Evolutionary conservation across 2,329 filamentous ascomycete genomes (phyloP).

Genomic region (Lecanicillium sp.): DNA sequence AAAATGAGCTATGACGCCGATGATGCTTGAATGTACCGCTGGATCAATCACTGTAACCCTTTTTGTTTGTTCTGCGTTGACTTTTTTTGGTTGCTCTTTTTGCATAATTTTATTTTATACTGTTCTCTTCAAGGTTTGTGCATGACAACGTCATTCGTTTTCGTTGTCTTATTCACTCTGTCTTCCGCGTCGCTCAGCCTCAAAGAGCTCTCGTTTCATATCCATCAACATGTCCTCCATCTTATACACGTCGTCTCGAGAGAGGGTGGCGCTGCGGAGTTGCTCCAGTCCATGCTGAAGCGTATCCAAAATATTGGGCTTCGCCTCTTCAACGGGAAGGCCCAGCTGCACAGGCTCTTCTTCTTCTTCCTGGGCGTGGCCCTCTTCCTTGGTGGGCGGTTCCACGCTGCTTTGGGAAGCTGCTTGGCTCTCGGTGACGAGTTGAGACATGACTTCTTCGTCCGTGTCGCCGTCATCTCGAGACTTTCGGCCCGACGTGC

Average conservation of each 20-base stretch:
- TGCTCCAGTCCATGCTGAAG: conserved; percentile 40
- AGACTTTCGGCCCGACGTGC: not conserved
- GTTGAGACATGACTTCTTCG: conserved; percentile 33
- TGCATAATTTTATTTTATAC: not conserved
- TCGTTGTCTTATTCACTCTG: conserved; percentile 4
- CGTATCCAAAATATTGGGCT: conserved; percentile 21
- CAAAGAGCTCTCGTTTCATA: conserved; percentile 65
- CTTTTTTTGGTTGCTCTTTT: not conserved
- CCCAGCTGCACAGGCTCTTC: conserved; percentile 4
- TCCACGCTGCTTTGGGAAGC: conserved; percentile 23
- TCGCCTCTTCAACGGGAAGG: not conserved
- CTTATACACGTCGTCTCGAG: conserved; percentile 57
- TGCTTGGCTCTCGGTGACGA: conserved; percentile 31
- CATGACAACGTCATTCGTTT: not conserved
- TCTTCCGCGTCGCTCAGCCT: conserved; percentile 55
- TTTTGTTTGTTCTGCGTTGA: not conserved
- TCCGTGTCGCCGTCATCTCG: conserved; percentile 27
- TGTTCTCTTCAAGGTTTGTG: not conserved
- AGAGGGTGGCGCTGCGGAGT: conserved; percentile 52
- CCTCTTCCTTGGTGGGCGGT: not conserved
- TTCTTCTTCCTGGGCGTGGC: conserved; percentile 1
- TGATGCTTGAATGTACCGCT: conserved; percentile 8
- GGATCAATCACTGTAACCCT: not conserved
- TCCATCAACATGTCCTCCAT: conserved; percentile 77
- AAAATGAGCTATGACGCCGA: conserved; percentile 2